phyloP scores from a whole-genome alignment of 371 early-diverging fungal species.

The Smittium culicis region DNA sequence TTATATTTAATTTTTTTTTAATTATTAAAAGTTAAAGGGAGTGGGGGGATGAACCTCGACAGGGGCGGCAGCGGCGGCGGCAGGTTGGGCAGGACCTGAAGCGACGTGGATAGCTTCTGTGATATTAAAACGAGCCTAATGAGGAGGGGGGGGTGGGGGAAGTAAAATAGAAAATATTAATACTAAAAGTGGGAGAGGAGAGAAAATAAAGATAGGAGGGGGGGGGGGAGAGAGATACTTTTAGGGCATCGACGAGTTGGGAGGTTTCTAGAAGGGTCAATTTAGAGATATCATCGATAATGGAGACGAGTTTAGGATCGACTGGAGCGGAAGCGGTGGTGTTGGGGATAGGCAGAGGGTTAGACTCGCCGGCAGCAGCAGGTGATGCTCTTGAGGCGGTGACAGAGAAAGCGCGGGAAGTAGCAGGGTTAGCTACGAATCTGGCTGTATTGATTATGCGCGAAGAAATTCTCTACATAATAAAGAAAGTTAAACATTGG shows the following conservation, averaged over 20 bases:
- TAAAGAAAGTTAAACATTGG: no score
- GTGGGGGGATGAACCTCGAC: not conserved
- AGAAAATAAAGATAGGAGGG: no score
- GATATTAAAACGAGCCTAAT: constrained; percentile 57
- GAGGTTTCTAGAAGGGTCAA: constrained; percentile 86
- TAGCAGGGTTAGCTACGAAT: no score
- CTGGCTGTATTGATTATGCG: no score
- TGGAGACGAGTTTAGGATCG: constrained; percentile 60
- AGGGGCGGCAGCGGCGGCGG: constrained; percentile 46
- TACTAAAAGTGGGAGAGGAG: no score
- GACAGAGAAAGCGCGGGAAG: no score
- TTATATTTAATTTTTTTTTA: not conserved
- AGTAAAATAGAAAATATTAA: no score
- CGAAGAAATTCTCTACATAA: no score
- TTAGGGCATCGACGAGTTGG: constrained; percentile 70
- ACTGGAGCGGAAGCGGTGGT: constrained; percentile 23
- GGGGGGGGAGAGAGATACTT: constrained; percentile 59
- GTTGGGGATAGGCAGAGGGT: no score
- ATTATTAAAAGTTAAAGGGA: not conserved
- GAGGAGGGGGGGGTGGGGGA: no score
- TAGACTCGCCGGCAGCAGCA: no score
- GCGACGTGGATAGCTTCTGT: constrained; percentile 77
- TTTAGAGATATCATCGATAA: constrained; percentile 77
- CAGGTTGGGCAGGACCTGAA: constrained; percentile 43
- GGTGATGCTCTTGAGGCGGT: no score